A percentile compares a stretch with the other conserved stretches of the same genome.
phyloP scores from a whole-genome alignment of 225 moss, liverwort and hornwort species.

The Neckera pumila region DNA sequence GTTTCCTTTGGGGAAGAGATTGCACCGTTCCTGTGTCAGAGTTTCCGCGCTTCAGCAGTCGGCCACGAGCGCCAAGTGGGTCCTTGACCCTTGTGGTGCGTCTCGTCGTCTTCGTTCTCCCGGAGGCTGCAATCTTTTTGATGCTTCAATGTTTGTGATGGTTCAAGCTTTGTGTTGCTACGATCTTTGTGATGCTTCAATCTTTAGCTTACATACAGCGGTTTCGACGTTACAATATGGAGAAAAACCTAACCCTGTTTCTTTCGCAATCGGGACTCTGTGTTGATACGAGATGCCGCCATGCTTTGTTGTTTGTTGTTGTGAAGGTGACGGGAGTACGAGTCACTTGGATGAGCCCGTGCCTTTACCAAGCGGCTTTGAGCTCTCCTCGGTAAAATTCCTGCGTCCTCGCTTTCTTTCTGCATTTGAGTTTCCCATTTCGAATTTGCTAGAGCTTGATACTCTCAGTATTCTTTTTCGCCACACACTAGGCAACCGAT shows the following conservation, averaged over 20 bases:
- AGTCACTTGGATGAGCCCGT: constrained; percentile 52
- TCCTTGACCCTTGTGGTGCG: constrained; percentile 66
- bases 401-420: neutral
- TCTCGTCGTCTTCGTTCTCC: neutral
- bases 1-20: constrained; percentile 12
- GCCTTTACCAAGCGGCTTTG: constrained; percentile 59
- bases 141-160: neutral
- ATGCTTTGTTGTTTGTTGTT: neutral
- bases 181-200: neutral
- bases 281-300: neutral
- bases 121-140: neutral
- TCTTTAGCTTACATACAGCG: neutral
- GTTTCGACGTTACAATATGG: neutral
- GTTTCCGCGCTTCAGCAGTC: constrained; percentile 39
- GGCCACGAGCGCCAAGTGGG: constrained; percentile 47
- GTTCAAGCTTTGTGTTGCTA: neutral
- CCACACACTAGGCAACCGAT: neutral
- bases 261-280: neutral
- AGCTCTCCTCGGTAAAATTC: constrained; percentile 42
- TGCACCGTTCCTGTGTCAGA: constrained; percentile 5
- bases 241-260: neutral
- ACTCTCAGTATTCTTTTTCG: neutral
- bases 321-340: constrained; percentile 60
- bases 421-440: neutral
- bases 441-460: neutral